These are phyloP conservation scores for Trifolium subterraneum DNA, from an alignment of 306 rosid species.

Conservation along the genomic window DNA sequence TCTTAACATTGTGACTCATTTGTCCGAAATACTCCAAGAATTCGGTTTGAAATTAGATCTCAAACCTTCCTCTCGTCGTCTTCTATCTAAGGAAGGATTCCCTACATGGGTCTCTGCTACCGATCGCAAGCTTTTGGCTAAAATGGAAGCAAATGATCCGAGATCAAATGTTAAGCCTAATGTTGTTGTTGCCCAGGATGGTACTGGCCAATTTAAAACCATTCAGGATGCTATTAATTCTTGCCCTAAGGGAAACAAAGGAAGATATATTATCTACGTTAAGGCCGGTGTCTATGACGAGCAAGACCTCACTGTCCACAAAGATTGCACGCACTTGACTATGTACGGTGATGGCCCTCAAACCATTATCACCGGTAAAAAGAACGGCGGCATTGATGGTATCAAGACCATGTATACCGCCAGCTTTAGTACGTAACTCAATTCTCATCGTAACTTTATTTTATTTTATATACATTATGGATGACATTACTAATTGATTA, in stretches of 20 bases:
- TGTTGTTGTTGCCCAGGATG: constrained; percentile 75
- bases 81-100: constrained; percentile 48
- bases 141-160: not conserved
- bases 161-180: constrained; percentile 35
- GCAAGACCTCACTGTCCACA: constrained; percentile 46
- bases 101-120: constrained; percentile 63
- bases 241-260: constrained; percentile 45
- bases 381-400: constrained; percentile 18
- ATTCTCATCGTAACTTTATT: no score
- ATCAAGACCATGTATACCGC: constrained; percentile 56
- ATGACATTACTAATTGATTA: not conserved
- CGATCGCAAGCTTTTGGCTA: constrained; percentile 60
- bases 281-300: constrained; percentile 75
- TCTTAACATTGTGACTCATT: constrained; percentile 51
- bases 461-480: not conserved
- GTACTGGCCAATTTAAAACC: constrained; percentile 60
- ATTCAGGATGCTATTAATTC: constrained; percentile 54
- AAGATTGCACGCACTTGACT: constrained; percentile 37
- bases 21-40: constrained; percentile 41
- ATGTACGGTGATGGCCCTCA: constrained; percentile 79
- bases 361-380: constrained; percentile 67
- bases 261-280: constrained; percentile 63
- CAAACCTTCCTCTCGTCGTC: constrained; percentile 50
- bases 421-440: constrained; percentile 50
- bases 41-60: constrained; percentile 50